Percentiles rank a stretch among this genome's conserved stretches.
These are phyloP conservation scores for Quercus suber DNA, from an alignment of 306 rosid genomes.

Conservation along the genomic window DNA sequence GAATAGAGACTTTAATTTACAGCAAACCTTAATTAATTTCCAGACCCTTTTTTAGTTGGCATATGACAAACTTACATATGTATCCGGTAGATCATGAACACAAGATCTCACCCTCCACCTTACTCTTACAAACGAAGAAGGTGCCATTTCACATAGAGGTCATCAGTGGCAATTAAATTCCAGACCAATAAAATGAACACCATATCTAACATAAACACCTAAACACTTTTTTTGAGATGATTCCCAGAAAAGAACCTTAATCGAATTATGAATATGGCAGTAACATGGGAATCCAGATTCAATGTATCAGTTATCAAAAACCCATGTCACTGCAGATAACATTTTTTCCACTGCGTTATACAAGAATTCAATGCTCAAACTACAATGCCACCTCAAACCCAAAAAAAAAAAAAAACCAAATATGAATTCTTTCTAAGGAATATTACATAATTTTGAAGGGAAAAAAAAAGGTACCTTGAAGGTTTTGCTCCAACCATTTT, in stretches of 20 bases:
- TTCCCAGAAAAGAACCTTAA: too few species aligned
- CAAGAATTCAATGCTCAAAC: neutral
- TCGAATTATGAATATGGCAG: neutral
- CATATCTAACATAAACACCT: too few species aligned
- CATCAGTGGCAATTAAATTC: too few species aligned
- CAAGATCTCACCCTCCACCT: too few species aligned
- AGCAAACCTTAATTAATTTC: neutral
- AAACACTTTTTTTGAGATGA: too few species aligned
- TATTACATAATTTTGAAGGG: neutral
- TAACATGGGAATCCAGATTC: neutral
- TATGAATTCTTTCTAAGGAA: too few species aligned
- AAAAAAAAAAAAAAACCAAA: neutral
- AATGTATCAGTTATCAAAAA: neutral
- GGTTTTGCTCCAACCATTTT: constrained; percentile 97
- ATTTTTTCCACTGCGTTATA: neutral
- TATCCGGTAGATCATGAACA: too few species aligned
- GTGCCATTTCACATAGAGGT: too few species aligned
- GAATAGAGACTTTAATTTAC: neutral
- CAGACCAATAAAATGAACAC: too few species aligned
- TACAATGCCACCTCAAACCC: neutral
- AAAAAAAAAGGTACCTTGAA: constrained; percentile 51
- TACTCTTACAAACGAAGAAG: too few species aligned
- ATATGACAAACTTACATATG: too few species aligned
- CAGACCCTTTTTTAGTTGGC: neutral
- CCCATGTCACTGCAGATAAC: neutral